Evolutionary conservation across 305 asterid genomes (phyloP).

Genomic region (Fraxinus platypoda): DNA sequence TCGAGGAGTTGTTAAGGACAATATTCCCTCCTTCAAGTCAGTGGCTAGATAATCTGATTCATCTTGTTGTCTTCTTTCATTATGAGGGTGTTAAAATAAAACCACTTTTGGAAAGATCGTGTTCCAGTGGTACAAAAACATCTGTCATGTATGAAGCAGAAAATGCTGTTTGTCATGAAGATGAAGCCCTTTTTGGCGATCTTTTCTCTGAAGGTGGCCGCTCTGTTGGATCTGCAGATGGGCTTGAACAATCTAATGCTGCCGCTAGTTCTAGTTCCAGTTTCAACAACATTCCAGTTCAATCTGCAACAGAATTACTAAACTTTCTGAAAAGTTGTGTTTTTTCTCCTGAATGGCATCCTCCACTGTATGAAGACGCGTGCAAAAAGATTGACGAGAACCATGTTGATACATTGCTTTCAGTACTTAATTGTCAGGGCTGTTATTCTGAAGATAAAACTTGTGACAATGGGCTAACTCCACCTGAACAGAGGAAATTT

Average conservation of each 20-base stretch:
- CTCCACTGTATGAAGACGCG: conserved; percentile 59
- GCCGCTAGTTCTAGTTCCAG: conserved; percentile 54
- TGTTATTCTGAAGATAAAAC: conserved; percentile 55
- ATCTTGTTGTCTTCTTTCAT: conserved; percentile 71
- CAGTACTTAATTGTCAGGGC: conserved; percentile 57
- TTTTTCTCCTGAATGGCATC: conserved; percentile 79
- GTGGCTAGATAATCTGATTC: conserved; percentile 84
- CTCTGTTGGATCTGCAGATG: conserved; percentile 78
- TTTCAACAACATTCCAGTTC: conserved; percentile 70
- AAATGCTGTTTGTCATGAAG: conserved; percentile 73
- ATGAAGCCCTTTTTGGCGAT: conserved; percentile 96
- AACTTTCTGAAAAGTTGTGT: conserved; percentile 59
- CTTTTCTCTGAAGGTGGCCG: conserved; percentile 97
- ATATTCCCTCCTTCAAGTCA: conserved; percentile 68
- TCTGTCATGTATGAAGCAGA: conserved; percentile 75
- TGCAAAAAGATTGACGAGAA: conserved; percentile 51
- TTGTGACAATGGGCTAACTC: conserved; percentile 37
- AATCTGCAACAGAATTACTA: conserved; percentile 75
- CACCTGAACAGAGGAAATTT: conserved; percentile 63
- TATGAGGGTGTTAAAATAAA: conserved; percentile 77
- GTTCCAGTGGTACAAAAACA: conserved; percentile 62
- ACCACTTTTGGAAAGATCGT: conserved; percentile 72
- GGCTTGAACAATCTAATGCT: conserved; percentile 65
- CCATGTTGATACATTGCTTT: conserved; percentile 67
- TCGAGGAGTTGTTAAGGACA: conserved; percentile 63